Base-by-base conservation (phyloP, 495 filamentous ascomycete species). In the Sporormia fimetaria region DNA sequence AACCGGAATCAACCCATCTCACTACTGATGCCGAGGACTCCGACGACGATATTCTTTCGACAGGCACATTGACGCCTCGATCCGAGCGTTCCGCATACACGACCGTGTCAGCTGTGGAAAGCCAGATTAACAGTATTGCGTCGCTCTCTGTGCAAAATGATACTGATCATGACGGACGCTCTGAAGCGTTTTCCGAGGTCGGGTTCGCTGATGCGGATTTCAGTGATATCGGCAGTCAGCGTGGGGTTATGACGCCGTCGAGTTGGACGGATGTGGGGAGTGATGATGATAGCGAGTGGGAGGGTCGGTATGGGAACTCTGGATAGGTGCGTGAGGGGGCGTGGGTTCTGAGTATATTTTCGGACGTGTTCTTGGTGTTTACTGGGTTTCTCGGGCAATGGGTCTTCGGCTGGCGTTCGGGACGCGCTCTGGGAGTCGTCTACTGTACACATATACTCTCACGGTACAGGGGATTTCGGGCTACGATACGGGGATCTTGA, bases 211-310 rank as follows among this genome's bases (percentile, higher is more conserved):
- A 55, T 11, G 40, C 41, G 0, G 39, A 35, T 24, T 45, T 47
- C 35, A 54, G 50, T 31, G 50, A 54, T 7, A 9, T 46, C 2
- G 37, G 46, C 22, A 20, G 23, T 5, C 16, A 28, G 16, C 1
- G 27, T 11, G 53, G 53, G 14, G 43, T 36, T 6, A 40, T 43
- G 29, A 56, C 53, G 24, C 53, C 53, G 26, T 22, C n/a, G 1
- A 49, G 44, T 20, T 56, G 53, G 53, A 56, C 53, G 16, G 53
- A 56, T 47, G 45, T 56, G 5, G 53, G 44, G 8, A 53, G 49
- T 36, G 53, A 56, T 38, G 49, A 49, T 40, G 49, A 43, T 31
- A 56, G 53, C 27, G 49, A 56, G 42, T 50, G 34, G 40, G 41
- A 21, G 28, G 44, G 40, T 3, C 36, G 30, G n/a, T 18, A 25